A percentile compares a stretch with the other conserved stretches of the same genome.
phyloP scores from a whole-genome alignment of 345 rosid species.

The Brassica juncea region DNA sequence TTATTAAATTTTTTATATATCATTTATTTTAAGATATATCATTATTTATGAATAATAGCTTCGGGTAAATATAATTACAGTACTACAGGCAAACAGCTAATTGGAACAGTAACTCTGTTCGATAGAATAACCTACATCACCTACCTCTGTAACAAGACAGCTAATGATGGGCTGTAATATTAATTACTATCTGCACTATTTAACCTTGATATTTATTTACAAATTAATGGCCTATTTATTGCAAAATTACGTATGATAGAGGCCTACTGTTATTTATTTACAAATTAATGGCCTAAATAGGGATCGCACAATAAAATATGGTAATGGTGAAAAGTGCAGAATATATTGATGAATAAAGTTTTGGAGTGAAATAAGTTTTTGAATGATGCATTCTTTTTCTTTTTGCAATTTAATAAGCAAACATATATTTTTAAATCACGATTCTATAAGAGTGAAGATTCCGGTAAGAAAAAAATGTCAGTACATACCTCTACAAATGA shows the following conservation, averaged over 20 bases:
- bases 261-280: background rate
- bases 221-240: background rate
- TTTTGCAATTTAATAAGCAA: background rate
- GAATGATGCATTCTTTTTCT: no score
- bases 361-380: background rate
- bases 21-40: no score
- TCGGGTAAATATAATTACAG: no score
- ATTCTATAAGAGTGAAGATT: background rate
- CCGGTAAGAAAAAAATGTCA: background rate
- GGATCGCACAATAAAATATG: background rate
- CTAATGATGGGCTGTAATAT: slow-evolving; percentile 26
- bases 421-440: background rate
- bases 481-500: background rate
- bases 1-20: background rate
- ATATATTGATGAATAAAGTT: background rate
- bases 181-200: slow-evolving; percentile 17
- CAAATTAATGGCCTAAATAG: background rate
- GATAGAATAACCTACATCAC: slow-evolving; percentile 8
- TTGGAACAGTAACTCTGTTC: background rate
- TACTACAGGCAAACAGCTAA: no score
- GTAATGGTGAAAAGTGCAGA: background rate
- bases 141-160: slow-evolving; percentile 21
- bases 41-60: no score
- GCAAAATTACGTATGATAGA: background rate
- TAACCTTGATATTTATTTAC: slow-evolving; percentile 5